Percentiles rank a stretch among this genome's conserved stretches.
Conservation (phyloP, 2,329 filamentous ascomycete genomes). For the Trichoderma guizhouense region DNA sequence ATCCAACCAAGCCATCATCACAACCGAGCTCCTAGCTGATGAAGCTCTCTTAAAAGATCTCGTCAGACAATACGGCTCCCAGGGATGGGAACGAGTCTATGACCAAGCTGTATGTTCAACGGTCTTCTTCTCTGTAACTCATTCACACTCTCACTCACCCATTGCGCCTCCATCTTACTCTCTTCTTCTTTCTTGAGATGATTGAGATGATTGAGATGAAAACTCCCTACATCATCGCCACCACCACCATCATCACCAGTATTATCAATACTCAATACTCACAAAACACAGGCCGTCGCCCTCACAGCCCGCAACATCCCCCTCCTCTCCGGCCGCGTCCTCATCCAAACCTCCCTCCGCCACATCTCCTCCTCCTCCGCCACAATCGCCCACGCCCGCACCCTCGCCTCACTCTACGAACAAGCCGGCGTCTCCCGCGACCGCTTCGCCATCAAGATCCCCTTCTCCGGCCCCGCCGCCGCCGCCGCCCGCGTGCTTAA, state of each 20-base stretch:
- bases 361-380: slow-evolving; percentile 20
- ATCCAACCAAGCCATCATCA: slow-evolving; percentile 24
- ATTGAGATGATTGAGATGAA: neutral
- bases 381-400: slow-evolving; percentile 23
- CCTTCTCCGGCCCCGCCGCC: slow-evolving; percentile 23
- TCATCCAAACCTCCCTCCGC: slow-evolving; percentile 24
- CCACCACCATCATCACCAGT: neutral
- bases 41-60: slow-evolving; percentile 15
- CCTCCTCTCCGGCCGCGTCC: slow-evolving; percentile 23
- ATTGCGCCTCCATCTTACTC: too few relatives aligned
- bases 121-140: too few relatives aligned
- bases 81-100: slow-evolving; percentile 24
- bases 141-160: neutral
- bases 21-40: slow-evolving; percentile 19
- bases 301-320: slow-evolving; percentile 24
- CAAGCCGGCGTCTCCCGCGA: slow-evolving; percentile 21
- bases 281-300: slow-evolving; percentile 15
- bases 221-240: neutral
- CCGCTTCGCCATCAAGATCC: slow-evolving; percentile 25
- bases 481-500: slow-evolving; percentile 20
- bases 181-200: neutral
- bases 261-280: neutral
- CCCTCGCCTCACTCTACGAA: slow-evolving; percentile 22
- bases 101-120: slow-evolving; percentile 20
- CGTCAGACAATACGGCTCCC: slow-evolving; percentile 19